Evolutionary conservation across 2,329 filamentous ascomycete genomes (phyloP), one percentile per base, ranked within the genome.

Genomic region (Fusarium concolor): DNA sequence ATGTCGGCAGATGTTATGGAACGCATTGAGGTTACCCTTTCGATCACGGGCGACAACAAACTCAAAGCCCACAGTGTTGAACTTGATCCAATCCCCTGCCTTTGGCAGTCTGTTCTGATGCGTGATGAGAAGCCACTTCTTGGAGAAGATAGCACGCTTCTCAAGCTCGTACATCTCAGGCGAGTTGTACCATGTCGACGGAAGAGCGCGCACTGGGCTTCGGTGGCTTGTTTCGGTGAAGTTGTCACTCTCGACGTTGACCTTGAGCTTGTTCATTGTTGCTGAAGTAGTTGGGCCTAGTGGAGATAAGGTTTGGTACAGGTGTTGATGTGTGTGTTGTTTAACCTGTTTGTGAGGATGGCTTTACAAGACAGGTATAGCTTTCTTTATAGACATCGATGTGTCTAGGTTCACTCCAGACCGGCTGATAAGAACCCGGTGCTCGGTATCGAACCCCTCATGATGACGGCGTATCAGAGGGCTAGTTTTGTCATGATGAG

Each of bases 1-100:
- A 71, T 89, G 87, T 2, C 87, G 79, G 76, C 87, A 90, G n/a
- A 89, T 80, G 68, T 90, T 89, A 76, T 89, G 87, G 71, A 89
- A 89, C 10, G 82, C 86, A 49, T 86, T 84, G 74, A 88, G 18
- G 18, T 82, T 80, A 15, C 82, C 82, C 10, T 83, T 78, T 10
- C 64, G 52, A 35, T 72, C 70, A 11, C 70, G 67, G 12, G 44
- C 53, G 15, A 89, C 75, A 62, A 89, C 77, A 71, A 89, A 86
- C 20, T 85, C 79, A 76, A 84, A 88, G 3, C 83, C 86, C 3
- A 86, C 84, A 5, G 86, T 73, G 15, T 84, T 80, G 62, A 83
- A 89, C 26, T 83, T 81, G 42, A 88, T 79, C 76, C 84, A 90
- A 71, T 88, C 85, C 7, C 87, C 87, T 3, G 80, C 70, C 50